phyloP scores from a whole-genome alignment of 164 flowering plant genomes.

The Annona cherimola region DNA sequence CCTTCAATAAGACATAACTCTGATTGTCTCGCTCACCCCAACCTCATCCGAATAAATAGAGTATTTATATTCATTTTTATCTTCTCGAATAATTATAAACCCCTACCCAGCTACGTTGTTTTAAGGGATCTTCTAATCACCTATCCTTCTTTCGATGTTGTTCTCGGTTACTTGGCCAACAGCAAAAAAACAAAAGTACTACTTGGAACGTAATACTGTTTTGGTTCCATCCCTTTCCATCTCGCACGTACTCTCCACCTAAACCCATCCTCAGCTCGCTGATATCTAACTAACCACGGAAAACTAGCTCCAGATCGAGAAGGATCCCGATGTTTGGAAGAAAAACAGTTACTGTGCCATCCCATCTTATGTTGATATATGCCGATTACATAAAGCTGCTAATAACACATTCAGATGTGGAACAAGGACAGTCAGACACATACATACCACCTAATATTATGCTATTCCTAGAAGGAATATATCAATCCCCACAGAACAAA shows the following conservation, averaged over 20 bases:
- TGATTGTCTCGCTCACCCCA: not conserved
- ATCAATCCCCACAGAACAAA: not conserved
- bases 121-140: not conserved
- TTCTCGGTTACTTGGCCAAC: not conserved
- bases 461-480: conserved; percentile 19
- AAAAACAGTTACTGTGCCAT: not conserved
- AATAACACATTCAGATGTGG: not conserved
- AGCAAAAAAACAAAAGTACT: not conserved
- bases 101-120: not conserved
- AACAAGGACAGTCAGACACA: conserved; percentile 22
- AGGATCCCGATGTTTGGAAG: not conserved
- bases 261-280: not conserved
- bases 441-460: conserved; percentile 43
- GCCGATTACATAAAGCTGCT: not conserved
- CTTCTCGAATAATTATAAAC: not conserved
- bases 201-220: not conserved
- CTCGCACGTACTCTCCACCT: not conserved
- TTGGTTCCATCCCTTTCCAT: not conserved
- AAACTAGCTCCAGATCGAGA: not conserved
- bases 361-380: not conserved
- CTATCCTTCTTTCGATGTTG: not conserved
- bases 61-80: not conserved
- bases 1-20: not conserved
- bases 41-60: not conserved
- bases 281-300: not conserved